A percentile compares a stretch with the other conserved stretches of the same genome.
Conservation (phyloP, 169 alveolate genomes). For the Plasmodium vinckei region DNA sequence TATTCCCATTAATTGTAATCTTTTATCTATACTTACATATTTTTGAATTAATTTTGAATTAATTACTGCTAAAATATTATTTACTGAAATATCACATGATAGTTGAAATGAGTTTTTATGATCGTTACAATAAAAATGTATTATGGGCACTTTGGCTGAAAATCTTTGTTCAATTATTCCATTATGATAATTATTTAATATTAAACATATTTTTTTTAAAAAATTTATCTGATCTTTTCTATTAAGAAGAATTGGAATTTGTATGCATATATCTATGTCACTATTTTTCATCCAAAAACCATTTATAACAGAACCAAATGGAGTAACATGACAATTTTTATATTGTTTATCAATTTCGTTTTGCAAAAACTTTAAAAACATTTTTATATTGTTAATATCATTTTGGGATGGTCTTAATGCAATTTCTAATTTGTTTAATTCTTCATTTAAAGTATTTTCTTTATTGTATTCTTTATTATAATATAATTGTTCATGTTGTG, state of each 20-base stretch:
- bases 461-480: conserved; percentile 4
- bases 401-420: conserved; percentile 54
- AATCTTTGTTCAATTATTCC: conserved; percentile 84
- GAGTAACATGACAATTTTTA: conserved; percentile 72
- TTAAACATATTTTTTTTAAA: conserved; percentile 79
- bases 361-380: conserved; percentile 49
- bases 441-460: conserved; percentile 26
- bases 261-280: conserved; percentile 85
- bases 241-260: conserved; percentile 82
- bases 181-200: conserved; percentile 79
- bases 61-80: conserved; percentile 84
- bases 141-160: conserved; percentile 87
- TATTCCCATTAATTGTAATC: conserved; percentile 83
- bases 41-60: conserved; percentile 85
- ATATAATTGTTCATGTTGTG: conserved; percentile 6
- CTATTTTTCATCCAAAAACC: conserved; percentile 87
- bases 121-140: conserved; percentile 80
- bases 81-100: conserved; percentile 86
- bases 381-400: conserved; percentile 51
- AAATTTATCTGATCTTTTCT: conserved; percentile 81
- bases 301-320: conserved; percentile 84
- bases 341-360: conserved; percentile 72
- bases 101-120: conserved; percentile 36
- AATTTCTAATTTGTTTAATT: conserved; percentile 38
- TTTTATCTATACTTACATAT: conserved; percentile 85